Evolutionary conservation across 2,329 filamentous ascomycete genomes (phyloP).

Genomic region (Aureobasidium sp.): DNA sequence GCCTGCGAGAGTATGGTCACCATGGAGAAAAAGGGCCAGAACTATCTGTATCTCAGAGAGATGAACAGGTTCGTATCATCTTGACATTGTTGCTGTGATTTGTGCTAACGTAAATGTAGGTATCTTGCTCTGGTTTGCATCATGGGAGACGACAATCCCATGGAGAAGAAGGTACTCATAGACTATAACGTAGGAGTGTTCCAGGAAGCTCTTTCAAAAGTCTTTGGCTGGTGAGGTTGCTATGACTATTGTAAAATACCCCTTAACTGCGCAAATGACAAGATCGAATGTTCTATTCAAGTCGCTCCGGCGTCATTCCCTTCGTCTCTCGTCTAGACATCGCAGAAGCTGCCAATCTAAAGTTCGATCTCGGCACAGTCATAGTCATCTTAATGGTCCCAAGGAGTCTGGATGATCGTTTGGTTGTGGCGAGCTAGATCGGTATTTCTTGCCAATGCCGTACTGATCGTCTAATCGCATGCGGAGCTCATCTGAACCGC

Average conservation of each 20-base stretch:
- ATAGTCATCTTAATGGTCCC: too few species aligned
- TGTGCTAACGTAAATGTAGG: constrained; percentile 38
- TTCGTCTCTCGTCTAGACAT: not conserved
- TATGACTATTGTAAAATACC: not conserved
- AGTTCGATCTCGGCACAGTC: too few species aligned
- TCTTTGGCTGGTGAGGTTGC: constrained; percentile 60
- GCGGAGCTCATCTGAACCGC: not conserved
- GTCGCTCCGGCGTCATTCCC: constrained; percentile 1
- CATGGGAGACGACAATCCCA: constrained; percentile 84
- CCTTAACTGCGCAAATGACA: not conserved
- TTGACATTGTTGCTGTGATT: not conserved
- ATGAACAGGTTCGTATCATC: constrained; percentile 65
- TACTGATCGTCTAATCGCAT: not conserved
- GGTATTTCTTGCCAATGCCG: not conserved
- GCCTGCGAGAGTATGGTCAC: constrained; percentile 70
- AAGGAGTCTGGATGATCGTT: not conserved
- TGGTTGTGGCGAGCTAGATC: not conserved
- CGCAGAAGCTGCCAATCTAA: too few species aligned
- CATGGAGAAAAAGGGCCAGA: constrained; percentile 62
- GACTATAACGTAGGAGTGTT: constrained; percentile 90
- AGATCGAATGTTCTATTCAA: not conserved
- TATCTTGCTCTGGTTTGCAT: constrained; percentile 87
- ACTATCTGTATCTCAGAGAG: constrained; percentile 71
- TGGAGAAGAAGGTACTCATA: constrained; percentile 85
- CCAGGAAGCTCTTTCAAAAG: constrained; percentile 80